These are phyloP conservation scores for Pichia kudriavzevii DNA, from an alignment of 1,139 yeast species.

Conservation along the genomic window DNA sequence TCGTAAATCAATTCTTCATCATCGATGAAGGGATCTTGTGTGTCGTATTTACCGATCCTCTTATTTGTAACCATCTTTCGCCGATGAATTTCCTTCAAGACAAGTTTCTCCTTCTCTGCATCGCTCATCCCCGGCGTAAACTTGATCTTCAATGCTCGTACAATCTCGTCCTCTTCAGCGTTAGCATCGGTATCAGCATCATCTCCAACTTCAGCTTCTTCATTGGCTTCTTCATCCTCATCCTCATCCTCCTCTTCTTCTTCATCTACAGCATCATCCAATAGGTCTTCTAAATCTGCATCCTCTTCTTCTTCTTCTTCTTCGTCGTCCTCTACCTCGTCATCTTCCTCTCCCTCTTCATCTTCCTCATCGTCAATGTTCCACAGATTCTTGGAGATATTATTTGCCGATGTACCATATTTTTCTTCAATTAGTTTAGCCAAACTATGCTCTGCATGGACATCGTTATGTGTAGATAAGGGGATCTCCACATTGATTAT, in stretches of 20 bases:
- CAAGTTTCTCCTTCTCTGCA: constrained; percentile 24
- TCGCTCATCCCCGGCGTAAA: constrained; percentile 27
- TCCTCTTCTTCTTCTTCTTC: constrained; percentile 23
- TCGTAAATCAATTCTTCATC: constrained; percentile 90
- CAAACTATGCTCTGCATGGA: constrained; percentile 41
- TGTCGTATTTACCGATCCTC: constrained; percentile 82
- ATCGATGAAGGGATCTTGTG: constrained; percentile 93
- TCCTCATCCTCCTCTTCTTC: constrained; percentile 22
- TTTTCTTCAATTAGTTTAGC: constrained; percentile 75
- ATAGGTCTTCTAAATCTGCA: constrained; percentile 25
- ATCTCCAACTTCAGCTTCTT: constrained; percentile 34
- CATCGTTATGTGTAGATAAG: constrained; percentile 17
- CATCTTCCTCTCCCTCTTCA: constrained; percentile 51
- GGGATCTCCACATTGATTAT: constrained; percentile 17
- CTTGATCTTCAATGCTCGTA: constrained; percentile 23
- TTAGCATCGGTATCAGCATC: constrained; percentile 13
- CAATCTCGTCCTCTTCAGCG: constrained; percentile 23
- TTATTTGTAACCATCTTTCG: constrained; percentile 52
- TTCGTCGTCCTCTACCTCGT: constrained; percentile 32
- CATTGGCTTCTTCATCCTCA: constrained; percentile 25
- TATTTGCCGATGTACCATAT: constrained; percentile 75
- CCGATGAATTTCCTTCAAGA: constrained; percentile 34
- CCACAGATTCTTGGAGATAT: constrained; percentile 47
- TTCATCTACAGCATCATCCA: constrained; percentile 41
- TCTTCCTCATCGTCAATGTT: constrained; percentile 41